Conservation (phyloP, 331 rosid genomes). For the Rosa hybrid region DNA sequence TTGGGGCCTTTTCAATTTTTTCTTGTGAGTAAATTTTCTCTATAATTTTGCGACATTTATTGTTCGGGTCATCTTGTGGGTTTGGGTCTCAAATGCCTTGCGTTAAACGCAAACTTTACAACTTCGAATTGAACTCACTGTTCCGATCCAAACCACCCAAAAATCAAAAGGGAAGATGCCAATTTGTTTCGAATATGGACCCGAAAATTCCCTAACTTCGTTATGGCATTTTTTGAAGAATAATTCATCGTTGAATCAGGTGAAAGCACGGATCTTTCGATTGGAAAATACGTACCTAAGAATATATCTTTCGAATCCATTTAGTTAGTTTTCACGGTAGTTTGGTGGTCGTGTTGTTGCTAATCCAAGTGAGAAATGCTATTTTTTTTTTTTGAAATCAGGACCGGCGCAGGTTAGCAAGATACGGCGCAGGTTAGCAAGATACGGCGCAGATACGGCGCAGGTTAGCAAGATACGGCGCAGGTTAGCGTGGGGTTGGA, state of each 20-base stretch:
- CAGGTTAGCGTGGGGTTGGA: background rate
- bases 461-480: constrained; percentile 12
- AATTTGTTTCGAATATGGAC: too few species aligned
- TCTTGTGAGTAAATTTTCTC: background rate
- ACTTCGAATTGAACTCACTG: background rate
- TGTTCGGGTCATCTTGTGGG: background rate
- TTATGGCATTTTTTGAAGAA: background rate
- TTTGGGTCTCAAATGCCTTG: background rate
- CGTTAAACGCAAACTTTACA: background rate
- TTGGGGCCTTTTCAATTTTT: background rate
- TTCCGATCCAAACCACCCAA: background rate
- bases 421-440: background rate
- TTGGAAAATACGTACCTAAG: background rate
- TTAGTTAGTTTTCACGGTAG: background rate
- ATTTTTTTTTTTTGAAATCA: too few species aligned
- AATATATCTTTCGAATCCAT: too few species aligned
- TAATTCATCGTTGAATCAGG: background rate
- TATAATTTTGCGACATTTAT: background rate
- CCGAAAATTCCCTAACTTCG: too few species aligned
- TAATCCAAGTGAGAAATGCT: background rate
- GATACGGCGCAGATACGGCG: too few species aligned
- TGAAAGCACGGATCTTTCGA: background rate
- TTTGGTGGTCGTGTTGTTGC: background rate
- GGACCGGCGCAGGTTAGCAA: background rate
- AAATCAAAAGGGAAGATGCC: background rate